Evolutionary conservation across 2,329 filamentous ascomycete species (phyloP).

Genomic region (Stachybotrys chlorohalonatus): DNA sequence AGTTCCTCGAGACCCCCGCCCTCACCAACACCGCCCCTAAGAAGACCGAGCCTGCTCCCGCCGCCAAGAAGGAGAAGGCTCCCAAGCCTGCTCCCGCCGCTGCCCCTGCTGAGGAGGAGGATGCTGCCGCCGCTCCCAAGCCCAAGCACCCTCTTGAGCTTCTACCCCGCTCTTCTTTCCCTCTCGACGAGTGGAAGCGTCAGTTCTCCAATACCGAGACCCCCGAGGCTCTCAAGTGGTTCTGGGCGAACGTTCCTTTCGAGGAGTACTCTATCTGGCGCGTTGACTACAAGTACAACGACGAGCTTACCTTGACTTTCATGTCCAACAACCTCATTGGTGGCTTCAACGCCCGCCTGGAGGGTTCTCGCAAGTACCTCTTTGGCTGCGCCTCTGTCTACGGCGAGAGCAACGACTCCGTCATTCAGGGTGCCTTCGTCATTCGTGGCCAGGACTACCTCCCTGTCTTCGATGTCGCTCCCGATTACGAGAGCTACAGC

Average conservation of each 20-base stretch:
- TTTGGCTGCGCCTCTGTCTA: constrained; percentile 89
- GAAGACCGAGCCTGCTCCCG: constrained; percentile 61
- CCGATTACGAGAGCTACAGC: constrained; percentile 92
- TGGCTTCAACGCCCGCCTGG: constrained; percentile 95
- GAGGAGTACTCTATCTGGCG: constrained; percentile 95
- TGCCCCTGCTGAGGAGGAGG: constrained; percentile 27
- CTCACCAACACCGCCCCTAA: constrained; percentile 62
- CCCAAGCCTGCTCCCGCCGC: constrained; percentile 51
- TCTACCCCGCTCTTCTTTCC: constrained; percentile 69
- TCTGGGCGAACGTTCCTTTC: constrained; percentile 94
- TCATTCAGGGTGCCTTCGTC: constrained; percentile 90
- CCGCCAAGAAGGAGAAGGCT: constrained; percentile 42
- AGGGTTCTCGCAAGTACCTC: constrained; percentile 95
- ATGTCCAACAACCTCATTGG: constrained; percentile 99
- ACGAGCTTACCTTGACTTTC: constrained; percentile 94
- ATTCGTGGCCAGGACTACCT: constrained; percentile 81
- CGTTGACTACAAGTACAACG: constrained; percentile 97
- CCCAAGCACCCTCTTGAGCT: constrained; percentile 91
- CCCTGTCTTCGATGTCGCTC: constrained; percentile 91
- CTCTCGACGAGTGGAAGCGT: constrained; percentile 97
- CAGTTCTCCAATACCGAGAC: constrained; percentile 96
- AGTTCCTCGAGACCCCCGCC: constrained; percentile 77
- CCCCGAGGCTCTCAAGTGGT: constrained; percentile 81
- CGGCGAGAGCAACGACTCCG: constrained; percentile 77
- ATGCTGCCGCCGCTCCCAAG: constrained; percentile 60